Conservation (phyloP, 108 stramenopile species). For the Seminavis robusta region DNA sequence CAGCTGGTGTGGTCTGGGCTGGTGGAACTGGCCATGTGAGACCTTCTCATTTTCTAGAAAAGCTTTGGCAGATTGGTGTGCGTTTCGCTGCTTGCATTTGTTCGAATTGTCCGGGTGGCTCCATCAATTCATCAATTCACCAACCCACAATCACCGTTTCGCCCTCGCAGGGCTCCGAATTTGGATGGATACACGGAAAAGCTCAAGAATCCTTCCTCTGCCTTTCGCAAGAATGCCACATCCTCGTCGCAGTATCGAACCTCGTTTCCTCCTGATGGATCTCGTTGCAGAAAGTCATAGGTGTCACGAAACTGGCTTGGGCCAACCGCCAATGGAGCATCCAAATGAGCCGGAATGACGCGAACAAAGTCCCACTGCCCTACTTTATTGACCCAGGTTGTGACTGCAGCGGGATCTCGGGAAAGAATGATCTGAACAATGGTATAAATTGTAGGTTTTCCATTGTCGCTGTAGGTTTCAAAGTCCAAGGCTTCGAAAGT, state of each 20-base stretch:
- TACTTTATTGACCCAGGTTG: no score
- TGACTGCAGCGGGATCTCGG: conserved; percentile 30
- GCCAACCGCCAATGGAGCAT: conserved; percentile 30
- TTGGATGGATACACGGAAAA: conserved; percentile 32
- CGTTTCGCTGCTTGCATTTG: no score
- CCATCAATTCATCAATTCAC: no score
- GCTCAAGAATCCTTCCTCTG: conserved; percentile 26
- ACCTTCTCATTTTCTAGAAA: no score
- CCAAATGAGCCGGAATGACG: conserved; percentile 52
- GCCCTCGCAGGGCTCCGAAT: conserved; percentile 19
- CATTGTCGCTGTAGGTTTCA: conserved; percentile 19
- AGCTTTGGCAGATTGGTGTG: no score
- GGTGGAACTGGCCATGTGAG: no score
- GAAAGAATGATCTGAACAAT: conserved; percentile 56
- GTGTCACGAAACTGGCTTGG: conserved; percentile 41
- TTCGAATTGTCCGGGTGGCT: no score
- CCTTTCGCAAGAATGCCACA: conserved; percentile 25
- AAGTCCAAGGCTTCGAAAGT: conserved; percentile 12
- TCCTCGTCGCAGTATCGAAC: conserved; percentile 43
- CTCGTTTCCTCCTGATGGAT: conserved; percentile 9
- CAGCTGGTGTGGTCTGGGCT: no score
- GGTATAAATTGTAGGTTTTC: conserved; percentile 32
- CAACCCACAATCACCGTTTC: no score
- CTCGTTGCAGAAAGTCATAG: conserved; percentile 32
- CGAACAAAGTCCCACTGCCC: conserved; percentile 45